phyloP scores from a whole-genome alignment of 352 stramenopile genomes.

The Phytophthora aleatoria region DNA sequence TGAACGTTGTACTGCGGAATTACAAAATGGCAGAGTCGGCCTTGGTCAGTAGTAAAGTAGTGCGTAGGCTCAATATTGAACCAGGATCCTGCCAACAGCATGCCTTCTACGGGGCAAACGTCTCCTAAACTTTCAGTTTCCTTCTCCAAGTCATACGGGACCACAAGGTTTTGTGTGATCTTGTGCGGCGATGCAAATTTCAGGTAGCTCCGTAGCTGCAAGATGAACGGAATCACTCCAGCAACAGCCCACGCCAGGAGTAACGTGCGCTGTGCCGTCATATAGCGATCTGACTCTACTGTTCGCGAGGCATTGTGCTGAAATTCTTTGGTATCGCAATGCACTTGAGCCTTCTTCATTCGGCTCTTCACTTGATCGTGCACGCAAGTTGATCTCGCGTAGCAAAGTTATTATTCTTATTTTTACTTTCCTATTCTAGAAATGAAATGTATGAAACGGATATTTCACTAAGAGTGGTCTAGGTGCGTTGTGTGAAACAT shows the following conservation, averaged over 20 bases:
- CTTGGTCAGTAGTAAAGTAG: conserved; percentile 10
- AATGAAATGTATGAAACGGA: not conserved
- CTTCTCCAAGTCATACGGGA: not conserved
- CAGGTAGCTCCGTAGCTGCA: conserved; percentile 22
- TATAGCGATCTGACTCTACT: not conserved
- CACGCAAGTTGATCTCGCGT: too few species aligned
- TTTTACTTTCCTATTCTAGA: not conserved
- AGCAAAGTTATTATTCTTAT: too few species aligned
- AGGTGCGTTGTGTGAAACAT: too few species aligned
- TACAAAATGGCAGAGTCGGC: conserved; percentile 24
- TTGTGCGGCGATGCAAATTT: conserved; percentile 20
- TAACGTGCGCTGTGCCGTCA: conserved; percentile 9
- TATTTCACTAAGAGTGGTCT: not conserved
- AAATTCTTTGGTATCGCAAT: not conserved
- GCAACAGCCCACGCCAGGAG: conserved; percentile 14
- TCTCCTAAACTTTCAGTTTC: not conserved
- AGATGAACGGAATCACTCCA: conserved; percentile 20
- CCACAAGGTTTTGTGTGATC: conserved; percentile 16
- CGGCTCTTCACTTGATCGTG: too few species aligned
- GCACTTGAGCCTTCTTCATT: not conserved
- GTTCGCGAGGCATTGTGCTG: not conserved
- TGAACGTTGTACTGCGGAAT: conserved; percentile 36
- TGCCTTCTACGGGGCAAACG: not conserved
- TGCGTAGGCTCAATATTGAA: conserved; percentile 16
- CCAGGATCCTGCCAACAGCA: not conserved